Conservation (phyloP, 139 green algal species). For the Chloropicon primus region DNA sequence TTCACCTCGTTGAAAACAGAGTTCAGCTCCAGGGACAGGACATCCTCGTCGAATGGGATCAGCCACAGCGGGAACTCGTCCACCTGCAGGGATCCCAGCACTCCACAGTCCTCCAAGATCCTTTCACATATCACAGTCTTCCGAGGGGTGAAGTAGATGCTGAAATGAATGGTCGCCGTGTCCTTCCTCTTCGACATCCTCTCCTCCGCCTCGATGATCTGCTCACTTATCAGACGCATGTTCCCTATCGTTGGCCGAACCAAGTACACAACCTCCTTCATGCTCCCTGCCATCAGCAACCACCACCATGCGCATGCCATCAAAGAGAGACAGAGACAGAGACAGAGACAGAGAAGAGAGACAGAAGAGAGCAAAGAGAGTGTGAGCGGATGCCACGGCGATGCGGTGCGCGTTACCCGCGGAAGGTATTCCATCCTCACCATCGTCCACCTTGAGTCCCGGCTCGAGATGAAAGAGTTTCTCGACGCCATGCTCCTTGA, state of each 20-base stretch:
- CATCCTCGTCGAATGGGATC: conserved; percentile 75
- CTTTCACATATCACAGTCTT: conserved; percentile 48
- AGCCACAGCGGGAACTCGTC: conserved; percentile 57
- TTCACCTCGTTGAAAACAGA: conserved; percentile 33
- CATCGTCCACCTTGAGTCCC: background rate
- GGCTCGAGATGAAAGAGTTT: background rate
- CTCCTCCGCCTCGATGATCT: conserved; percentile 8
- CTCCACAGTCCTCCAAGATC: conserved; percentile 63
- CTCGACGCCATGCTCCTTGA: conserved; percentile 29
- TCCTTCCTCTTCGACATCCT: background rate
- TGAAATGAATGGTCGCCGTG: conserved; percentile 20
- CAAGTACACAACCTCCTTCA: conserved; percentile 13
- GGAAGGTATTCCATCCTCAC: background rate
- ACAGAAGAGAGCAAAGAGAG: too few species aligned
- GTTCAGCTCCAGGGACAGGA: conserved; percentile 72
- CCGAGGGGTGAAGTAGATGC: conserved; percentile 54
- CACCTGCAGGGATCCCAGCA: conserved; percentile 48
- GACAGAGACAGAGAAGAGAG: too few species aligned
- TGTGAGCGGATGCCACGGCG: too few species aligned
- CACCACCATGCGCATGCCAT: too few species aligned
- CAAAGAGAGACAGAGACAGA: too few species aligned
- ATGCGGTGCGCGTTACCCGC: conserved; percentile 5
- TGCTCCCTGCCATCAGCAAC: background rate
- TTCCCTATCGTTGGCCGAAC: conserved; percentile 5
- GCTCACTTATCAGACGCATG: conserved; percentile 11